Evolutionary conservation across 2,329 filamentous ascomycete genomes (phyloP).

Genomic region (Raffaelea deltoideospora): DNA sequence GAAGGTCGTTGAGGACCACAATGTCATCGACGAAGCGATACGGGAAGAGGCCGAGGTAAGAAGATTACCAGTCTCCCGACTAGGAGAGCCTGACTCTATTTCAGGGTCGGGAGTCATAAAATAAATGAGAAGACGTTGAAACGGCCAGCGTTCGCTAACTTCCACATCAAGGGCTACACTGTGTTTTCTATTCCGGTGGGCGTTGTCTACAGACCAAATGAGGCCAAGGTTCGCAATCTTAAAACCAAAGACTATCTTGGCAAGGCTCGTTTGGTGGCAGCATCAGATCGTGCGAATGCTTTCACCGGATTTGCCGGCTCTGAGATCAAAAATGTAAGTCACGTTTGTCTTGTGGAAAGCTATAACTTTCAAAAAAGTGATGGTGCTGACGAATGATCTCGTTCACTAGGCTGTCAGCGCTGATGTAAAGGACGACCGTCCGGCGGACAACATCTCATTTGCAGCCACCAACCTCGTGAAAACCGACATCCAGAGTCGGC

Average conservation of each 20-base stretch:
- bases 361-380: neutral
- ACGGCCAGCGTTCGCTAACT: neutral
- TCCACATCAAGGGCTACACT: conserved; percentile 61
- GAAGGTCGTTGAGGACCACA: conserved; percentile 90
- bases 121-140: too few relatives aligned
- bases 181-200: conserved; percentile 97
- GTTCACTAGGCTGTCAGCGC: conserved; percentile 33
- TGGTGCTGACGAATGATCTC: neutral
- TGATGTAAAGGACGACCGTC: conserved; percentile 61
- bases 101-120: too few relatives aligned
- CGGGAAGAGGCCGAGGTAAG: conserved; percentile 77
- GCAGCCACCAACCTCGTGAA: conserved; percentile 89
- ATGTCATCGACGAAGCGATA: conserved; percentile 96
- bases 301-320: conserved; percentile 71
- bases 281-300: conserved; percentile 64
- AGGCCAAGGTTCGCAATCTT: conserved; percentile 94
- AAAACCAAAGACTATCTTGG: conserved; percentile 97
- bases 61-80: neutral
- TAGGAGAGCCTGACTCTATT: neutral
- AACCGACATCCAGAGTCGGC: conserved; percentile 61
- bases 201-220: conserved; percentile 87
- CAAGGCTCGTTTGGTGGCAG: conserved; percentile 84
- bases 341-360: neutral
- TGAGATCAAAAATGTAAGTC: conserved; percentile 57
- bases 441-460: conserved; percentile 72